Evolutionary conservation across 805 yeast genomes (phyloP).

Genomic region (Soucietia sequanensis): DNA sequence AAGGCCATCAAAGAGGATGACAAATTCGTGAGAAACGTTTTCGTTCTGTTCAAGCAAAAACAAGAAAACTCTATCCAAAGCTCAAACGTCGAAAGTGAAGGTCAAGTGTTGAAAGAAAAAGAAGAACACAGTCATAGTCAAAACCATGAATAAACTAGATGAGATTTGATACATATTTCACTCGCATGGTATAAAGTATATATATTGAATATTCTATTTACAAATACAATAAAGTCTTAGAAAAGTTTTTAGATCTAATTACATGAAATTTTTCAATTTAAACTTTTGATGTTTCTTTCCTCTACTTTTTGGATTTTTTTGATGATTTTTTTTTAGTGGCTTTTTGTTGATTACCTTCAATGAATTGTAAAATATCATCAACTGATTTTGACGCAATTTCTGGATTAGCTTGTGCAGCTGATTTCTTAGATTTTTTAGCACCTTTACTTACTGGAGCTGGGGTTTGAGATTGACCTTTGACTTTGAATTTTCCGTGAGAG

Average conservation of each 20-base stretch:
- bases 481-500: conserved; percentile 18
- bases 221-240: too few species aligned
- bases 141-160: too few species aligned
- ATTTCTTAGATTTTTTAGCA: conserved; percentile 15
- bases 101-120: too few species aligned
- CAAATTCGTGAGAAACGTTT: conserved; percentile 42
- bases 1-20: conserved; percentile 36
- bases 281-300: conserved; percentile 7
- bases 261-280: conserved; percentile 6
- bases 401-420: conserved; percentile 37
- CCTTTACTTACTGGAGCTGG: conserved; percentile 9
- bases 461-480: conserved; percentile 10
- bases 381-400: conserved; percentile 63
- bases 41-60: conserved; percentile 36
- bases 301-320: conserved; percentile 4
- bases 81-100: too few species aligned
- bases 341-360: conserved; percentile 51
- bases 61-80: too few species aligned
- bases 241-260: conserved; percentile 1
- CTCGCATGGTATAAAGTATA: conserved; percentile 7
- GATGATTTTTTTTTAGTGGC: conserved; percentile 16
- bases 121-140: too few species aligned
- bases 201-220: conserved; percentile 1
- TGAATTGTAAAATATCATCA: conserved; percentile 69
- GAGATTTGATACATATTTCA: too few species aligned